Evolutionary conservation across 805 yeast species (phyloP), one percentile per base, ranked within the genome.

Genomic region (Candida nitratophila): DNA sequence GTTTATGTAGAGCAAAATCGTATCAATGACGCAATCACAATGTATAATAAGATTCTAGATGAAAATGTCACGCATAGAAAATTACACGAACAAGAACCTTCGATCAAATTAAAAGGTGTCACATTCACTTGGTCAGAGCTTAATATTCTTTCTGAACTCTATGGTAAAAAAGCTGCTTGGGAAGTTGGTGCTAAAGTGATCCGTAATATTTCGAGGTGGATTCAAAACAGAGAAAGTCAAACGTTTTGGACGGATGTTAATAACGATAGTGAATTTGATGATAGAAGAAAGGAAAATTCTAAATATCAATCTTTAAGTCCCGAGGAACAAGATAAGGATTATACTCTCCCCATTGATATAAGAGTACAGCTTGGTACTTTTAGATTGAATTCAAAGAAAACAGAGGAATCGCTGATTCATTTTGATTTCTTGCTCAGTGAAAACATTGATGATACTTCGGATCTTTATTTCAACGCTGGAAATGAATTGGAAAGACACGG

Each of bases 91-190:
- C 46, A 50, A 31, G 54, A 56, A n/a, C 37, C 43, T 7, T 42
- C 49, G 3, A 32, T 37, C 10, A 50, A 51, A n/a, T 43, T 64
- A 45, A 50, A 50, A 39, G 62, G 62, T 26, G 73, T 87, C 1
- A 61, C 62, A 20, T 93, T 91, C 60, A 88, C 80, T 40, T 93
- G 96, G 95, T 83, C 95, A 0, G 90, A 86, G 47, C 69, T 91
- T 40, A 91, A 93, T 54, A 86, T 88, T 47, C 67, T 91, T 37
- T 74, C 86, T 9, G 98, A 93, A 54, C 66, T 91, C 33, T 84
- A 85, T 54, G 71, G 80, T n/a, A 77, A 79, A 43, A 83, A 79
- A 45, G 79, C 77, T 37, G 79, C 83, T 4, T 84, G 79, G 71
- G 60, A 60, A 10, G 67, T 75, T 11, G 93, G 90, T 1, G 73